Conservation (phyloP, 2,329 filamentous ascomycete genomes). For the Alternaria sp. region DNA sequence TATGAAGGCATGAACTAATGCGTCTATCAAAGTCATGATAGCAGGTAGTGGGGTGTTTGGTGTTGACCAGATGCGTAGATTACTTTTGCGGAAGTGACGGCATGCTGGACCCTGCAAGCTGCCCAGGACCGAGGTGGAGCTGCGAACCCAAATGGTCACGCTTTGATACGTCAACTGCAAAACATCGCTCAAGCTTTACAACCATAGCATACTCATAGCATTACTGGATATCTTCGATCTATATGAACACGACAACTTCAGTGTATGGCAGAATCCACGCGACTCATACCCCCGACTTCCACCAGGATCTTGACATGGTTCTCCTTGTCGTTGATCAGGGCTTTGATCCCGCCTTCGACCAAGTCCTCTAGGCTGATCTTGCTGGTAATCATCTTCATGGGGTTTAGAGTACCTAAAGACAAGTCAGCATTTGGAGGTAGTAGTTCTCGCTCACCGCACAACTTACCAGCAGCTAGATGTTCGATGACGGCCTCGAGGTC, state of each 20-base stretch:
- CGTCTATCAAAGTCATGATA: neutral
- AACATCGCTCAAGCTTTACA: neutral
- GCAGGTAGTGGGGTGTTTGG: neutral
- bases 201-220: neutral
- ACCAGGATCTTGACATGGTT: conserved; percentile 69
- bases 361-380: conserved; percentile 63
- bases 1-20: neutral
- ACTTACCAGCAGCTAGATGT: conserved; percentile 50
- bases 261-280: conserved; percentile 19
- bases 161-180: neutral
- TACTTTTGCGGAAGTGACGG: conserved; percentile 5
- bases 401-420: conserved; percentile 56
- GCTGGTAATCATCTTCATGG: conserved; percentile 66
- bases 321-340: conserved; percentile 65
- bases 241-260: neutral
- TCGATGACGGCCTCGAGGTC: conserved; percentile 66
- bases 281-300: conserved; percentile 44
- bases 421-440: neutral
- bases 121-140: neutral
- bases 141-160: neutral
- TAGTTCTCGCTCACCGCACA: neutral
- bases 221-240: neutral
- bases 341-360: conserved; percentile 63
- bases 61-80: neutral
- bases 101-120: conserved; percentile 2